phyloP scores from a whole-genome alignment of 2,329 filamentous ascomycete genomes.

The Cordyceps pruinosa region DNA sequence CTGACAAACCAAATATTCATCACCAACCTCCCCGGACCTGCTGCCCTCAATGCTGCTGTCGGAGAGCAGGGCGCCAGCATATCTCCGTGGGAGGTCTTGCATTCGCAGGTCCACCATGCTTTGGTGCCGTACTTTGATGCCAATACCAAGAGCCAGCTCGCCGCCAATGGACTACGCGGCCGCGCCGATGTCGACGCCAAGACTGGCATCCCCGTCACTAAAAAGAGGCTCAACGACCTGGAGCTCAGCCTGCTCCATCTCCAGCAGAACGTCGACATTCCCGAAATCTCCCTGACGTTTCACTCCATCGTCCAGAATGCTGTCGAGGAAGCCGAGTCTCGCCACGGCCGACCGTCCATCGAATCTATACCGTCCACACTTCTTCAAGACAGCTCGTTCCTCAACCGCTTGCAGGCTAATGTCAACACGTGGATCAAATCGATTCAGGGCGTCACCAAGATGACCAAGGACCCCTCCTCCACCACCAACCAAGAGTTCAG shows the following conservation, averaged over 20 bases:
- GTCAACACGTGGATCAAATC: constrained; percentile 99
- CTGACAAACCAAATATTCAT: constrained; percentile 87
- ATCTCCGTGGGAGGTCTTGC: constrained; percentile 86
- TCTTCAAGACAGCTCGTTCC: constrained; percentile 82
- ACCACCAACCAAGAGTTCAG: constrained; percentile 47
- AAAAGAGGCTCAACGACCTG: constrained; percentile 92
- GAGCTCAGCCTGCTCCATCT: constrained; percentile 85
- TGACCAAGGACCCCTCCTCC: constrained; percentile 72
- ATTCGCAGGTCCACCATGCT: constrained; percentile 85
- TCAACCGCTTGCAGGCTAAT: constrained; percentile 87
- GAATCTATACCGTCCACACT: constrained; percentile 70
- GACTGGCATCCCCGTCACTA: constrained; percentile 92
- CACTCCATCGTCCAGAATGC: constrained; percentile 84
- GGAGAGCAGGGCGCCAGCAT: constrained; percentile 64
- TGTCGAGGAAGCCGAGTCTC: constrained; percentile 66
- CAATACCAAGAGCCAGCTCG: constrained; percentile 76
- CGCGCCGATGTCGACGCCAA: constrained; percentile 83
- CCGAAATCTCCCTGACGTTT: constrained; percentile 78
- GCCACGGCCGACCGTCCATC: constrained; percentile 61
- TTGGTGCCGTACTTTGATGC: constrained; percentile 96
- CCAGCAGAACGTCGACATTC: constrained; percentile 97
- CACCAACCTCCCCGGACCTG: constrained; percentile 81
- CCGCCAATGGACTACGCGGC: constrained; percentile 57
- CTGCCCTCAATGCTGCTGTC: constrained; percentile 58
- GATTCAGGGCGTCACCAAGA: constrained; percentile 92